Percentiles rank a stretch among this genome's conserved stretches.
Conservation (phyloP, 192 early-diverging fungal genomes). For the Lobosporangium transversale region DNA sequence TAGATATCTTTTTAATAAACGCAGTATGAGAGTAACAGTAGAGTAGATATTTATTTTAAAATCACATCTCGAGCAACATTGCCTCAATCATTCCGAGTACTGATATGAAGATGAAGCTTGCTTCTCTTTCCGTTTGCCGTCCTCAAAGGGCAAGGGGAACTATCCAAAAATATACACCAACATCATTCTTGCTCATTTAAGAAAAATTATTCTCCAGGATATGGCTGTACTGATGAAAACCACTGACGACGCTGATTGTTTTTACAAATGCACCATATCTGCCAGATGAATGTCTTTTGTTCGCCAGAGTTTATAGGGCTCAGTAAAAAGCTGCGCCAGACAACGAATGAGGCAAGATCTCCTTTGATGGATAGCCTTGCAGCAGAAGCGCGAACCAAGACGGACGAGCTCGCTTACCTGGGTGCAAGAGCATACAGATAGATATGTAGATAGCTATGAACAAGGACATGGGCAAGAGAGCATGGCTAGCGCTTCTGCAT, state of each 20-base stretch:
- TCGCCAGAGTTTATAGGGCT: not conserved
- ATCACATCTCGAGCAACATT: too few relatives aligned
- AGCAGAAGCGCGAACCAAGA: not conserved
- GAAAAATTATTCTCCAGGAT: too few relatives aligned
- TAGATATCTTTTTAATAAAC: too few relatives aligned
- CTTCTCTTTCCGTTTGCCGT: too few relatives aligned
- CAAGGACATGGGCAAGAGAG: not conserved
- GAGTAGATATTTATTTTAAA: too few relatives aligned
- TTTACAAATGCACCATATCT: too few relatives aligned
- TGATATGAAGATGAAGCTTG: too few relatives aligned
- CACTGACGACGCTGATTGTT: not conserved
- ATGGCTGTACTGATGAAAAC: not conserved
- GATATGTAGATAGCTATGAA: not conserved
- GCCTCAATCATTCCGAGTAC: too few relatives aligned
- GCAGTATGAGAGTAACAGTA: too few relatives aligned
- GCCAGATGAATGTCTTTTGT: not conserved
- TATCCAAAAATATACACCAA: not conserved
- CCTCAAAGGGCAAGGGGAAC: not conserved
- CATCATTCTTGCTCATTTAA: not conserved
- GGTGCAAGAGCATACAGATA: not conserved
- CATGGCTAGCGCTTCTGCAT: too few relatives aligned
- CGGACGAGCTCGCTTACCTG: not conserved
- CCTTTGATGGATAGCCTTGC: too few relatives aligned
- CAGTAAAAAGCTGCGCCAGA: not conserved
- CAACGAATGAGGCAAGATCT: too few relatives aligned